Percentiles rank a stretch among this genome's conserved stretches.
phyloP scores from a whole-genome alignment of 495 filamentous ascomycete species.

The Elaphomyces granulatus region DNA sequence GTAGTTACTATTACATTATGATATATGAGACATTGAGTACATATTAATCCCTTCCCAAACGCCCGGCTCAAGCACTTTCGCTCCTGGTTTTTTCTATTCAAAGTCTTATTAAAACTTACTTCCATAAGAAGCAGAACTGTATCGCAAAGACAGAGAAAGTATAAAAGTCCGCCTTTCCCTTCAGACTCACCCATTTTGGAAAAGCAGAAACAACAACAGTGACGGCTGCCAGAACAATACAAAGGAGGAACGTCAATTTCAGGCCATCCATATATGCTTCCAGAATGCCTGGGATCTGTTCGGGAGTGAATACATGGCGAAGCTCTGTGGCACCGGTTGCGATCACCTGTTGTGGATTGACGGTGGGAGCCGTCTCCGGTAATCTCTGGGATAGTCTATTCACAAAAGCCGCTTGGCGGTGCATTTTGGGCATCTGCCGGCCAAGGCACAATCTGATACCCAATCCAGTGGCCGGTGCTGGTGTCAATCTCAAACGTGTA shows the following conservation, averaged over 20 bases:
- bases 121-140: too few relatives aligned
- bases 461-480: slow-evolving; percentile 36
- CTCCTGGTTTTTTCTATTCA: too few relatives aligned
- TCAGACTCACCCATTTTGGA: slow-evolving; percentile 4
- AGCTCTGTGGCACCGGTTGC: slow-evolving; percentile 38
- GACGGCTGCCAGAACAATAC: slow-evolving; percentile 10
- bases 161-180: slow-evolving; percentile 5
- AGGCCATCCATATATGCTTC: slow-evolving; percentile 46
- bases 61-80: too few relatives aligned
- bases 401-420: slow-evolving; percentile 28
- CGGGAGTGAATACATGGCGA: slow-evolving; percentile 25
- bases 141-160: too few relatives aligned
- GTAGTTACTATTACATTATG: too few relatives aligned
- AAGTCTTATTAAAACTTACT: too few relatives aligned
- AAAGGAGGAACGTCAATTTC: slow-evolving; percentile 22
- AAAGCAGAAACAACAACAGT: slow-evolving; percentile 1
- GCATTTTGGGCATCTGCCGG: slow-evolving; percentile 34
- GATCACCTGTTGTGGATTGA: slow-evolving; percentile 28
- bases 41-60: too few relatives aligned
- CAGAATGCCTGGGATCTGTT: slow-evolving; percentile 31
- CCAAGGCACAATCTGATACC: slow-evolving; percentile 45
- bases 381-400: slow-evolving; percentile 14
- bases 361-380: slow-evolving; percentile 28
- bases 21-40: too few relatives aligned
- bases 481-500: slow-evolving; percentile 38